Evolutionary conservation across 768 basidiomycete genomes (phyloP).

Genomic region (Kondoa malvinella): DNA sequence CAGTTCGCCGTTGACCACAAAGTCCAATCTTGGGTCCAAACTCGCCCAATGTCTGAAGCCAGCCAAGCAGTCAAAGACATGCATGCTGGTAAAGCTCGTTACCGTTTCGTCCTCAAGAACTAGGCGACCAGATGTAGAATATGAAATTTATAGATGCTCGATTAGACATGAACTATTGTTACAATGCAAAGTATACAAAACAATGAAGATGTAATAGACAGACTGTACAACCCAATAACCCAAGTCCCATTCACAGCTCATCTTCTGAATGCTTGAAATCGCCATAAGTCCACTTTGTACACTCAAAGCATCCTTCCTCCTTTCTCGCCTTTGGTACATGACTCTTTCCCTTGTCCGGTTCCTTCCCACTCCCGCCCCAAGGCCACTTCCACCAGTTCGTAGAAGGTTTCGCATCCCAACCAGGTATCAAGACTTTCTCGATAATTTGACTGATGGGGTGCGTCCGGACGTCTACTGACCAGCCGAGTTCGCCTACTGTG

Average conservation of each 20-base stretch:
- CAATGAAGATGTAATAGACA: too few relatives aligned
- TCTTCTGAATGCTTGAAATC: not conserved
- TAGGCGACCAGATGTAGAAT: too few relatives aligned
- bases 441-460: slow-evolving; percentile 26
- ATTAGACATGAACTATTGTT: too few relatives aligned
- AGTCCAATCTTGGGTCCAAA: slow-evolving; percentile 38
- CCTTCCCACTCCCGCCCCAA: not conserved
- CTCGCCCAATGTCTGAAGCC: slow-evolving; percentile 22
- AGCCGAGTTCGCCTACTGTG: slow-evolving; percentile 60
- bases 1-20: slow-evolving; percentile 38
- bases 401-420: slow-evolving; percentile 13
- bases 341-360: not conserved
- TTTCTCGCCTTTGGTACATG: not conserved
- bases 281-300: not conserved
- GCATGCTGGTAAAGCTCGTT: slow-evolving; percentile 40
- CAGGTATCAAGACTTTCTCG: slow-evolving; percentile 21
- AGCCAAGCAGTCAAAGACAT: slow-evolving; percentile 33
- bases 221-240: too few relatives aligned
- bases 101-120: slow-evolving; percentile 31
- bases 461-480: slow-evolving; percentile 57
- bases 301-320: not conserved
- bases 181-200: too few relatives aligned
- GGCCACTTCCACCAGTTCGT: not conserved
- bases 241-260: too few relatives aligned
- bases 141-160: too few relatives aligned